A percentile compares a stretch with the other conserved stretches of the same genome.
These are phyloP conservation scores for Fusarium anguioides DNA, from an alignment of 2,329 filamentous ascomycete genomes.

Conservation along the genomic window DNA sequence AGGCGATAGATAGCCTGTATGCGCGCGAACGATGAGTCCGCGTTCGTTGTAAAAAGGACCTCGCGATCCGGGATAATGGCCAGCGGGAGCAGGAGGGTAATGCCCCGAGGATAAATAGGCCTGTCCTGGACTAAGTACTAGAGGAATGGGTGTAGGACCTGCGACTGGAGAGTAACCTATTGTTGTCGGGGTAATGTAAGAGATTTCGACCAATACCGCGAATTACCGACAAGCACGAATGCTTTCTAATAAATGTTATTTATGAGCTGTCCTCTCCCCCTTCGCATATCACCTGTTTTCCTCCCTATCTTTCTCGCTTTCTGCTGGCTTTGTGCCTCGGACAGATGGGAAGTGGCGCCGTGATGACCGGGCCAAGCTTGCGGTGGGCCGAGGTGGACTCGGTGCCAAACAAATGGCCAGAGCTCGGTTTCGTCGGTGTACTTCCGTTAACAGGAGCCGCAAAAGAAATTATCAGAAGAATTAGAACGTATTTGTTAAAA, in stretches of 20 bases:
- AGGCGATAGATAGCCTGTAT: conserved; percentile 8
- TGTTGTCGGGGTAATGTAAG: conserved; percentile 9
- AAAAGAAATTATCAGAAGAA: conserved; percentile 7
- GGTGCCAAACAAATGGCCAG: conserved; percentile 25
- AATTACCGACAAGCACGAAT: conserved; percentile 19
- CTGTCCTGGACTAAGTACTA: conserved; percentile 19
- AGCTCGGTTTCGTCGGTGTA: conserved; percentile 28
- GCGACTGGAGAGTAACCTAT: conserved; percentile 10
- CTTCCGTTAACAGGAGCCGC: conserved; percentile 25
- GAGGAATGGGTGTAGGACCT: conserved; percentile 18
- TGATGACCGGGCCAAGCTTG: conserved; percentile 21
- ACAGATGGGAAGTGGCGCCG: conserved; percentile 37
- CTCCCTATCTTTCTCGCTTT: conserved; percentile 30
- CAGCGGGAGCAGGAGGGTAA: conserved; percentile 40
- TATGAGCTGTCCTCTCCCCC: conserved; percentile 26
- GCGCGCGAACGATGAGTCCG: conserved; percentile 28
- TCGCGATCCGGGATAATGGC: conserved; percentile 40
- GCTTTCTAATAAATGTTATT: conserved; percentile 7
- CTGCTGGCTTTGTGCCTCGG: conserved; percentile 37
- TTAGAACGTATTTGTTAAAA: not conserved
- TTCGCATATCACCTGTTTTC: conserved; percentile 20
- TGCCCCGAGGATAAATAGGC: conserved; percentile 38
- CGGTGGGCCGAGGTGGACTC: conserved; percentile 41
- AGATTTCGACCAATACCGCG: conserved; percentile 26
- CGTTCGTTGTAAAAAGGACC: conserved; percentile 28